phyloP scores from a whole-genome alignment of 2,329 filamentous ascomycete genomes.

The Colletotrichum sp. region DNA sequence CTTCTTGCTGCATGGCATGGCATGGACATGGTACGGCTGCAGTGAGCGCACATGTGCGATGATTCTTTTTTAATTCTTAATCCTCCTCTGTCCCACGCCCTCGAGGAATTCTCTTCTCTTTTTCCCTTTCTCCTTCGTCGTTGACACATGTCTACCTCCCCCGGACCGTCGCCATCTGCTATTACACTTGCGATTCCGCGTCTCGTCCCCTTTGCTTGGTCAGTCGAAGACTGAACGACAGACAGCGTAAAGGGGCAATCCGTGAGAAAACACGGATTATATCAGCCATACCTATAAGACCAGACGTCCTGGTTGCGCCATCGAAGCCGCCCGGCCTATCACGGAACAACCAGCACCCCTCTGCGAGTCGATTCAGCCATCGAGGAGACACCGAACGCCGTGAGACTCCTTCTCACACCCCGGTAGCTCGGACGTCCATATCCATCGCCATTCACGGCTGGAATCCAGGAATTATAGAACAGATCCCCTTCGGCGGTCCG shows the following conservation, averaged over 20 bases:
- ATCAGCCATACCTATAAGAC: slow-evolving; percentile 12
- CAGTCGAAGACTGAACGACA: background rate
- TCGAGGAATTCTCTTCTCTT: background rate
- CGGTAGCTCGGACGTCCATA: background rate
- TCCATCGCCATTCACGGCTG: background rate
- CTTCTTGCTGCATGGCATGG: slow-evolving; percentile 15
- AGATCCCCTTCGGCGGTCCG: background rate
- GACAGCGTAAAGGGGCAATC: background rate
- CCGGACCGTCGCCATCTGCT: background rate
- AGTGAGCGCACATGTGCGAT: slow-evolving; percentile 19
- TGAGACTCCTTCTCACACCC: background rate
- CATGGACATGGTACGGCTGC: slow-evolving; percentile 14
- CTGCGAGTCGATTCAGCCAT: background rate
- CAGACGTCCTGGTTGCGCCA: slow-evolving; percentile 7
- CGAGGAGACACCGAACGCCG: background rate
- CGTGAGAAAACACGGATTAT: background rate
- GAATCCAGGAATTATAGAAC: background rate
- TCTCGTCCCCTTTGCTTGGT: background rate
- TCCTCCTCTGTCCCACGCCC: slow-evolving; percentile 11
- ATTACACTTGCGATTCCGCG: background rate
- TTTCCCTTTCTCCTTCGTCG: slow-evolving; percentile 1
- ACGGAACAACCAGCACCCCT: background rate
- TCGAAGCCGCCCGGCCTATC: background rate
- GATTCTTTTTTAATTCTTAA: slow-evolving; percentile 15
- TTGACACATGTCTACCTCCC: slow-evolving; percentile 12